Conservation (phyloP, 345 rosid genomes). For the Citrus hindsii region DNA sequence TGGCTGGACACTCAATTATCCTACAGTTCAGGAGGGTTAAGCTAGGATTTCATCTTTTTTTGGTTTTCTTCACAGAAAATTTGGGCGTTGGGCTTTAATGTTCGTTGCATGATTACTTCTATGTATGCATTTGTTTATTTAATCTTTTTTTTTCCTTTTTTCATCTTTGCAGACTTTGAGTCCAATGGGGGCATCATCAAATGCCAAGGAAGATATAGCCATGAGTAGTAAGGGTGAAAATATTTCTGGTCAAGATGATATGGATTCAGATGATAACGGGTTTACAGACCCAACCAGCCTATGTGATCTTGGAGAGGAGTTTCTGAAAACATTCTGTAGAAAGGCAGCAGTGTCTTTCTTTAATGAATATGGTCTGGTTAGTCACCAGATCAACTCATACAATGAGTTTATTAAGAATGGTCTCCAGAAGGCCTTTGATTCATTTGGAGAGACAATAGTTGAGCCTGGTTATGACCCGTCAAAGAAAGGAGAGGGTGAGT, state of each 20-base stretch:
- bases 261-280: slow-evolving; percentile 34
- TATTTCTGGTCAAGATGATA: slow-evolving; percentile 13
- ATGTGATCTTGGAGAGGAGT: slow-evolving; percentile 44
- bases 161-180: slow-evolving; percentile 21
- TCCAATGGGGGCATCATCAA: slow-evolving; percentile 29
- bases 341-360: slow-evolving; percentile 64
- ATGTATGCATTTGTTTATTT: background rate
- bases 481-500: slow-evolving; percentile 60
- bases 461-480: slow-evolving; percentile 77
- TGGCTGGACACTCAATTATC: background rate
- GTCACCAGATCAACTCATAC: slow-evolving; percentile 85
- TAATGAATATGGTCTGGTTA: slow-evolving; percentile 65
- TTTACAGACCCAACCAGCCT: slow-evolving; percentile 22
- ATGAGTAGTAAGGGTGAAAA: slow-evolving; percentile 22
- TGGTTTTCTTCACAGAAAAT: background rate
- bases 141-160: background rate
- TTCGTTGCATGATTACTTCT: background rate
- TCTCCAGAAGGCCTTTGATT: slow-evolving; percentile 58
- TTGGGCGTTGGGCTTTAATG: background rate
- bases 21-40: background rate
- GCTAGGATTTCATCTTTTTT: background rate
- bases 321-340: slow-evolving; percentile 53
- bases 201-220: slow-evolving; percentile 14
- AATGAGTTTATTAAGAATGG: slow-evolving; percentile 66
- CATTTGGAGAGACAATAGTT: slow-evolving; percentile 56